Conservation (phyloP, 1,139 yeast genomes). For the Barnettozyma hawaiiensis region DNA sequence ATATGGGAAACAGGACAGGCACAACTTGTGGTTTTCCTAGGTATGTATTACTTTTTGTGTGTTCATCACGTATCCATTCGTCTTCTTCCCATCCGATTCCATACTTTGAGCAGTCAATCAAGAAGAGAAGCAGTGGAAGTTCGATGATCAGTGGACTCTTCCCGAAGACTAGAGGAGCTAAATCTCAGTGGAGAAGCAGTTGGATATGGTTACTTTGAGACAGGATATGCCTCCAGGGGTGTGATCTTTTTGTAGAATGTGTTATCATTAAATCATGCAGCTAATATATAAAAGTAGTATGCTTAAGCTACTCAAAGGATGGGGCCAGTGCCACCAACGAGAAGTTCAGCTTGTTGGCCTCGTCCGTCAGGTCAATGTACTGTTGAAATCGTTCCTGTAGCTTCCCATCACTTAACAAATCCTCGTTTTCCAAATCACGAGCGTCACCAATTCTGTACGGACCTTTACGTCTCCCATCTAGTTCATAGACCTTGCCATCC, state of each 20-base stretch:
- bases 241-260: not conserved
- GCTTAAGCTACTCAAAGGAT: conserved; percentile 14
- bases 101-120: too few relatives aligned
- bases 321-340: conserved; percentile 68
- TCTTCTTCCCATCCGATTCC: too few relatives aligned
- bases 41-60: not conserved
- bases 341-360: conserved; percentile 52
- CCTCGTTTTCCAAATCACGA: conserved; percentile 28
- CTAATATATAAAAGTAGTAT: not conserved
- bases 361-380: conserved; percentile 61
- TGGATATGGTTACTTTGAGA: not conserved
- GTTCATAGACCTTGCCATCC: conserved; percentile 63
- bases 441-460: conserved; percentile 60
- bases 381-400: conserved; percentile 53
- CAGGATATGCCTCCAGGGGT: not conserved
- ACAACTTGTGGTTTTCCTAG: not conserved
- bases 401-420: conserved; percentile 49
- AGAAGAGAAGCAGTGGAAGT: too few relatives aligned
- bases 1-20: too few relatives aligned
- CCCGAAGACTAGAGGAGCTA: not conserved
- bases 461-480: conserved; percentile 85
- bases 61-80: not conserved
- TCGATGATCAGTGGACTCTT: too few relatives aligned
- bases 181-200: conserved; percentile 1
- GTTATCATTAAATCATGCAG: not conserved